Evolutionary conservation across 148 eudicot species (phyloP), one percentile per base, ranked within the genome.

Genomic region (Agrostemma githago): DNA sequence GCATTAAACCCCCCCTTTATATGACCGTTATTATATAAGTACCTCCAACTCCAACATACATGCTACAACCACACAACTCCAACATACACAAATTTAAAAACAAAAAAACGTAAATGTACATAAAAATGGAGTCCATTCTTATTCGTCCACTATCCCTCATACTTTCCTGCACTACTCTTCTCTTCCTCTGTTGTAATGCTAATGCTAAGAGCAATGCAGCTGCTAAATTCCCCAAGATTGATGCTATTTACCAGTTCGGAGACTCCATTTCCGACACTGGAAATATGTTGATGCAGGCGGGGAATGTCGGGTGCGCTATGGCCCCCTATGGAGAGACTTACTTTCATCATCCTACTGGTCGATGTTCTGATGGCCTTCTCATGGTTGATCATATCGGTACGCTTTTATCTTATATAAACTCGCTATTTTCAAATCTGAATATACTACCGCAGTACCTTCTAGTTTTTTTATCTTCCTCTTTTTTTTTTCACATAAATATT

Each of bases 241-340:
- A 65, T 0, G 75, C 78, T 0, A 70, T 80, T 7, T 75, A 70
- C 26, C 82, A 80, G 15, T 80, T 80, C 4, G 79, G 79, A 6
- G 82, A 80, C 21, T 80, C 79, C 10, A 72, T 80, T 4, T 64
- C 79, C 2, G 82, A 80, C 62, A 80, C 79, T 0, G 82, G 82
- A 2, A 80, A 80, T 16, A 11, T 21, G 21, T 19, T 75, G 3
- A 43, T 70, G 0, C 76, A 78, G 38, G 42, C 6, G 4, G 75
- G 11, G 17, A 12, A 11, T 17, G 66, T 74, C 3, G 10, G 15
- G 10, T 75, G 26, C 6, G 41, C 67, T 0, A 42, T 40, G 40
- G 54, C 43, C 58, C 82, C 82, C 3, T 71, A 80, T 71, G 76
- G 82, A 8, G 46, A 63, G 9, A 62, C 66, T 7, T 70, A 3